phyloP scores from a whole-genome alignment of 169 alveolate species.

The Eimeria acervulina region DNA sequence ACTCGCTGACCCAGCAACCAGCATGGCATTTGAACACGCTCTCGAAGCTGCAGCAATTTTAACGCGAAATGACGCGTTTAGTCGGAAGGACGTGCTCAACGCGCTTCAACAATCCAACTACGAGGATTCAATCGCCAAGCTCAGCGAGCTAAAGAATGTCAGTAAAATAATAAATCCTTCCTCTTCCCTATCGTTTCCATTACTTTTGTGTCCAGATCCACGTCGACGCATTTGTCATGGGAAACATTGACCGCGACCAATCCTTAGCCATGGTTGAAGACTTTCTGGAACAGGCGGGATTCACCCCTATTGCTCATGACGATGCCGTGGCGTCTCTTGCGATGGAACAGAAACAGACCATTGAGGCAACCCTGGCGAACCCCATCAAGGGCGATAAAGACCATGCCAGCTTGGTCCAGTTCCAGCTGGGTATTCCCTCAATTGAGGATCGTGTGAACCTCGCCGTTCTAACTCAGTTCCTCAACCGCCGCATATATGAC shows the following conservation, averaged over 20 bases:
- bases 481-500: constrained; percentile 79
- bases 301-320: constrained; percentile 59
- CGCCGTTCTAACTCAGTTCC: constrained; percentile 73
- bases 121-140: constrained; percentile 68
- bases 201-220: constrained; percentile 68
- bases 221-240: constrained; percentile 84
- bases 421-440: constrained; percentile 85
- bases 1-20: constrained; percentile 78
- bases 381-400: constrained; percentile 83
- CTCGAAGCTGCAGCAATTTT: constrained; percentile 80
- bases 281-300: constrained; percentile 76
- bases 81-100: constrained; percentile 77
- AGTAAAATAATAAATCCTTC: background rate
- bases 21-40: constrained; percentile 83
- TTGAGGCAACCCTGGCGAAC: constrained; percentile 78
- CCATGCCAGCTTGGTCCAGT: constrained; percentile 81
- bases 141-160: constrained; percentile 69
- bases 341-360: constrained; percentile 77
- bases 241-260: constrained; percentile 73
- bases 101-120: constrained; percentile 65
- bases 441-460: constrained; percentile 85
- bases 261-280: constrained; percentile 44
- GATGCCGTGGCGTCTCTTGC: constrained; percentile 82
- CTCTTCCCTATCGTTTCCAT: background rate
- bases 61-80: constrained; percentile 78